These are phyloP conservation scores for Pochonia chlamydosporia DNA, from an alignment of 2,329 filamentous ascomycete genomes.

Conservation along the genomic window DNA sequence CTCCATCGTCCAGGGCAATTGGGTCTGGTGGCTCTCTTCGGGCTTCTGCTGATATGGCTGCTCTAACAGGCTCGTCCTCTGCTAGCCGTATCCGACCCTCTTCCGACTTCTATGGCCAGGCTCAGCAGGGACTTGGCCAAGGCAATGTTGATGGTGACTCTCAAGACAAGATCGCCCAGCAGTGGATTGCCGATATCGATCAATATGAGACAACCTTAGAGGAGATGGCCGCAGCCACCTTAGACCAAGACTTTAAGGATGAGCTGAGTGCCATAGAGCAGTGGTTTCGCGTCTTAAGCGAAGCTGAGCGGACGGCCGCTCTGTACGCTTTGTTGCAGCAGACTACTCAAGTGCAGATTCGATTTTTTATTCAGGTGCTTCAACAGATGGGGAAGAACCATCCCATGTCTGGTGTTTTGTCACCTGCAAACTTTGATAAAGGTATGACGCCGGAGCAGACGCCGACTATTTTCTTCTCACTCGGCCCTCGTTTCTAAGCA, in stretches of 20 bases:
- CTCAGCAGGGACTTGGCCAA: slow-evolving; percentile 62
- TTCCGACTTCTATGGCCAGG: slow-evolving; percentile 87
- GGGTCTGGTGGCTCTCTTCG: slow-evolving; percentile 80
- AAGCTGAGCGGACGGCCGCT: slow-evolving; percentile 92
- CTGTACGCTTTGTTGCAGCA: slow-evolving; percentile 94
- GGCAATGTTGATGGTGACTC: slow-evolving; percentile 68
- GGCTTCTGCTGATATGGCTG: slow-evolving; percentile 92
- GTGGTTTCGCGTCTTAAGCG: slow-evolving; percentile 97
- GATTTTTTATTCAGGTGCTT: slow-evolving; percentile 97
- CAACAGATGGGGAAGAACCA: slow-evolving; percentile 99
- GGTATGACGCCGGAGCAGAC: slow-evolving; percentile 44
- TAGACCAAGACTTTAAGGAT: slow-evolving; percentile 99
- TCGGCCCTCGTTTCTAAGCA: slow-evolving; percentile 10
- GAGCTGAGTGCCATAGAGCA: slow-evolving; percentile 98
- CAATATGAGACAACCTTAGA: slow-evolving; percentile 98
- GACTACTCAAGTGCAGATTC: slow-evolving; percentile 97
- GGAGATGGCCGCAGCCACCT: slow-evolving; percentile 97
- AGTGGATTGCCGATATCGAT: slow-evolving; percentile 98
- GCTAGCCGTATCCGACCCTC: slow-evolving; percentile 84
- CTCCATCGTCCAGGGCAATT: slow-evolving; percentile 71
- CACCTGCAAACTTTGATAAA: slow-evolving; percentile 94
- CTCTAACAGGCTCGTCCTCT: slow-evolving; percentile 60
- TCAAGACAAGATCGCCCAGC: slow-evolving; percentile 89
- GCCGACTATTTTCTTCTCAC: background rate
- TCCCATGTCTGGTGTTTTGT: slow-evolving; percentile 92